Evolutionary conservation across 495 filamentous ascomycete species (phyloP).

Genomic region (Hypoxylon fuscum): DNA sequence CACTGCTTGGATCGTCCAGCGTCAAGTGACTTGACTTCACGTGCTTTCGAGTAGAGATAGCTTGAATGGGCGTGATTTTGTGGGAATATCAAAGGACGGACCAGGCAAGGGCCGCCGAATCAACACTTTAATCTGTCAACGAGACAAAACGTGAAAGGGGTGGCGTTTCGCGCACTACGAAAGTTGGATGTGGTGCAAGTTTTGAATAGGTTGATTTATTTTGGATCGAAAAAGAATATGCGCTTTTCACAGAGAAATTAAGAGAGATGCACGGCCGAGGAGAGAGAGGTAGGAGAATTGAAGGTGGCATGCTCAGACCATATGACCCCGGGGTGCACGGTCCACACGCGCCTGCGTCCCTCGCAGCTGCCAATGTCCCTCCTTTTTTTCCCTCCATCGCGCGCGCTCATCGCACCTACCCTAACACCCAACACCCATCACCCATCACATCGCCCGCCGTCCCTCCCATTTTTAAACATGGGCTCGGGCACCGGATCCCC

Average conservation of each 20-base stretch:
- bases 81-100: conserved; percentile 40
- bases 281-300: conserved; percentile 40
- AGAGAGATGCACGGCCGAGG: conserved; percentile 33
- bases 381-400: not conserved
- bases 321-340: conserved; percentile 46
- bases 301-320: conserved; percentile 48
- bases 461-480: not conserved
- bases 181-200: conserved; percentile 20
- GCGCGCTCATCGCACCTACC: too few species aligned
- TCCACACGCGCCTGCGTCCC: conserved; percentile 22
- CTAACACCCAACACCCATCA: not conserved
- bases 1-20: conserved; percentile 44
- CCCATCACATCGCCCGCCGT: not conserved
- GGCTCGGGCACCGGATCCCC: not conserved
- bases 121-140: conserved; percentile 27
- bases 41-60: conserved; percentile 44
- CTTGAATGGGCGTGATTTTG: conserved; percentile 46
- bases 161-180: not conserved
- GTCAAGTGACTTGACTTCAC: conserved; percentile 52
- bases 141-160: conserved; percentile 20
- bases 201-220: conserved; percentile 3
- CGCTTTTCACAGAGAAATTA: conserved; percentile 42
- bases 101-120: conserved; percentile 32
- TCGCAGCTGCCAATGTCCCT: conserved; percentile 1
- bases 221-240: conserved; percentile 29